Conservation (phyloP, 768 basidiomycete genomes). For the Pleurotus platypus region DNA sequence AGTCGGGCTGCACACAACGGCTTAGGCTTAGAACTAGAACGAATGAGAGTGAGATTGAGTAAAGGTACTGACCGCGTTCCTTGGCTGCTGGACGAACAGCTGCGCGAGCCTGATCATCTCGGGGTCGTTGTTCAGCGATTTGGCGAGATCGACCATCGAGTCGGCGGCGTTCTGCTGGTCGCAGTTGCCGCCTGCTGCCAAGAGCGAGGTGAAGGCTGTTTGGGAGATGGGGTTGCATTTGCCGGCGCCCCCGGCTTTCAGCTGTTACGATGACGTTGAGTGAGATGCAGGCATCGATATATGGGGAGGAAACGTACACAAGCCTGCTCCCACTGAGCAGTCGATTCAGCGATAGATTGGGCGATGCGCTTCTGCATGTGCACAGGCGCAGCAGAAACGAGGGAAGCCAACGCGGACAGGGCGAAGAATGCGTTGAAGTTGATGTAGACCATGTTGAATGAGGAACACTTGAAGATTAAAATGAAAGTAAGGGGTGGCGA, state of each 20-base stretch:
- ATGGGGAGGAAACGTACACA: constrained; percentile 34
- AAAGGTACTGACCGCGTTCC: constrained; percentile 39
- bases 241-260: constrained; percentile 38
- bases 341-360: constrained; percentile 45
- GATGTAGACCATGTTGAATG: constrained; percentile 5
- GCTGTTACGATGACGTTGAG: constrained; percentile 16
- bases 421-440: constrained; percentile 24
- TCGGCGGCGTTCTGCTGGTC: constrained; percentile 49
- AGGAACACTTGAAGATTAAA: neutral
- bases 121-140: constrained; percentile 31
- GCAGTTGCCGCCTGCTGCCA: constrained; percentile 39
- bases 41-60: neutral
- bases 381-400: constrained; percentile 26
- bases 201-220: constrained; percentile 39
- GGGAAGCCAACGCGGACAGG: constrained; percentile 17
- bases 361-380: constrained; percentile 44
- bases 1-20: constrained; percentile 32
- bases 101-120: constrained; percentile 44
- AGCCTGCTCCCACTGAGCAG: constrained; percentile 46
- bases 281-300: neutral
- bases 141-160: constrained; percentile 46
- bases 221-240: constrained; percentile 47
- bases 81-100: constrained; percentile 47
- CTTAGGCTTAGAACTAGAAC: no score
- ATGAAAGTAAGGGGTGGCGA: neutral